phyloP scores from a whole-genome alignment of 208 protist species.

The Tritrichomonas musculus region DNA sequence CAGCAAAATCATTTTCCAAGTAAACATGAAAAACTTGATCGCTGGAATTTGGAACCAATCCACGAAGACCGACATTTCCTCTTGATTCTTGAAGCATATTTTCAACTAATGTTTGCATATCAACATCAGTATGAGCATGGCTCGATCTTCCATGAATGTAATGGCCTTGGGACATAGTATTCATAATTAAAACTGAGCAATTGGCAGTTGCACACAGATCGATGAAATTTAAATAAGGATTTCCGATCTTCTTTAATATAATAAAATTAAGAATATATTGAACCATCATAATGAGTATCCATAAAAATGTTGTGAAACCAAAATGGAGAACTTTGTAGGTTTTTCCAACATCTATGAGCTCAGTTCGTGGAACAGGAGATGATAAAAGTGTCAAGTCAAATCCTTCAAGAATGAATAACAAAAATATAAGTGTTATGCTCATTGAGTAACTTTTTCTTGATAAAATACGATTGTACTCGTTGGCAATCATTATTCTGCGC shows the following conservation, averaged over 20 bases:
- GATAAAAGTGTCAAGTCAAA: background rate
- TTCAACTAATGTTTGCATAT: background rate
- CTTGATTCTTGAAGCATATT: background rate
- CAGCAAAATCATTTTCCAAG: background rate
- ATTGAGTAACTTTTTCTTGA: background rate
- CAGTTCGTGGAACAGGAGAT: background rate
- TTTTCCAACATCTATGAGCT: background rate
- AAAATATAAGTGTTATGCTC: background rate
- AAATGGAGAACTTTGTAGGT: background rate
- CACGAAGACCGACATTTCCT: background rate
- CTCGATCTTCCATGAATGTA: background rate
- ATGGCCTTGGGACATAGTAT: background rate
- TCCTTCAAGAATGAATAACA: background rate
- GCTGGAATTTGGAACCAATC: background rate
- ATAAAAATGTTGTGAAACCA: background rate
- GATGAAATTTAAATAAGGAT: background rate
- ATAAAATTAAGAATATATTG: background rate
- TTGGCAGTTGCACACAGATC: background rate
- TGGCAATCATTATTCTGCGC: background rate
- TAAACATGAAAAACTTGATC: slow-evolving; percentile 8
- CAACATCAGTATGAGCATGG: background rate
- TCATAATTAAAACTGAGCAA: background rate
- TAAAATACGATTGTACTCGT: background rate
- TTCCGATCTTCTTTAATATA: background rate
- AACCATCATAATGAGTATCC: background rate